Conservation (phyloP, 495 filamentous ascomycete species). For the Aspergillus egyptiacus region DNA sequence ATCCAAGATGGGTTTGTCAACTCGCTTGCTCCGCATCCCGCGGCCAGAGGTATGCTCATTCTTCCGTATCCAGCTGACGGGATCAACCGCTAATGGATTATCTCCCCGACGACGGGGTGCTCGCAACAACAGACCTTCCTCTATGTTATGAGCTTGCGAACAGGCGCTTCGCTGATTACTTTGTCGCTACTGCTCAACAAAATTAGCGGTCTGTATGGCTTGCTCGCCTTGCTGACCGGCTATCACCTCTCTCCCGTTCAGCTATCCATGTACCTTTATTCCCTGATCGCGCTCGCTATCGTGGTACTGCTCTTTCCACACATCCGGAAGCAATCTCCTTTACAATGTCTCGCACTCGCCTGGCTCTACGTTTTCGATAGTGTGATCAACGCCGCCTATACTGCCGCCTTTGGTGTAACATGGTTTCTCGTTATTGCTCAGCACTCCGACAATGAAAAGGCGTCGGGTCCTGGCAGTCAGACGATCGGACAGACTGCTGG, state of each 20-base stretch:
- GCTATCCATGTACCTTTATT: conserved; percentile 79
- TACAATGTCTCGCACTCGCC: conserved; percentile 63
- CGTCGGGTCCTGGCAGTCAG: conserved; percentile 35
- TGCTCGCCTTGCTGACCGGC: conserved; percentile 79
- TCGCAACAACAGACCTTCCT: conserved; percentile 61
- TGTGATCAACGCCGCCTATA: conserved; percentile 70
- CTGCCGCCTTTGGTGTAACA: conserved; percentile 66
- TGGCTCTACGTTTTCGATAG: conserved; percentile 79
- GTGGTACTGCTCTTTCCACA: conserved; percentile 60
- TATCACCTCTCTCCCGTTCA: conserved; percentile 60
- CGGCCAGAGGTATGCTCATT: conserved; percentile 48
- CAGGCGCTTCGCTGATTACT: conserved; percentile 74
- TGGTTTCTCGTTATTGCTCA: conserved; percentile 74
- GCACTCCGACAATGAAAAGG: conserved; percentile 41
- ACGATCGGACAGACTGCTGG: conserved; percentile 63
- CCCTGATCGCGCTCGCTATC: conserved; percentile 57
- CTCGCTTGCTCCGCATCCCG: conserved; percentile 51
- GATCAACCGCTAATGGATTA: conserved; percentile 12
- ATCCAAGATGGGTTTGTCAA: conserved; percentile 40
- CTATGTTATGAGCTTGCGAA: conserved; percentile 76
- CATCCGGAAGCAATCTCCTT: conserved; percentile 60
- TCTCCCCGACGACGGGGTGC: conserved; percentile 19
- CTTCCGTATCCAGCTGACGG: conserved; percentile 4
- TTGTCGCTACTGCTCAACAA: conserved; percentile 81
- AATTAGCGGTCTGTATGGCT: conserved; percentile 77